Evolutionary conservation across 2,329 filamentous ascomycete species (phyloP).

Genomic region (Elsinoe australis): DNA sequence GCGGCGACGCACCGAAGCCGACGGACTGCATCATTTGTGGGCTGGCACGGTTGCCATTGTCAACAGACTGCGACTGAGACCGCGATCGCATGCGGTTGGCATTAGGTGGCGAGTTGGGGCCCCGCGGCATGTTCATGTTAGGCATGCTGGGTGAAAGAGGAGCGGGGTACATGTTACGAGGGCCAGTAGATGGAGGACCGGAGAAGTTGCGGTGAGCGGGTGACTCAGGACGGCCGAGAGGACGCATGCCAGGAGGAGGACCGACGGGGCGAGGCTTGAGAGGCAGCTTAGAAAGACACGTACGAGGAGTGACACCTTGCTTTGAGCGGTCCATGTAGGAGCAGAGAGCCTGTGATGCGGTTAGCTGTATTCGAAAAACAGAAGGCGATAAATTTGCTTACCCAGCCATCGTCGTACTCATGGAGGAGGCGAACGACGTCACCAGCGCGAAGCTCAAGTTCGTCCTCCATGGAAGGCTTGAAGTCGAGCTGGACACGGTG

Average conservation of each 20-base stretch:
- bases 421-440: constrained; percentile 83
- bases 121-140: constrained; percentile 9
- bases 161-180: constrained; percentile 10
- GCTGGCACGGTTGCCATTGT: constrained; percentile 1
- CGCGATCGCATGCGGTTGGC: neutral
- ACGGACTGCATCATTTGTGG: constrained; percentile 17
- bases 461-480: constrained; percentile 83
- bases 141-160: constrained; percentile 17
- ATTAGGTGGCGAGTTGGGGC: neutral
- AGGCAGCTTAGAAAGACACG: constrained; percentile 83
- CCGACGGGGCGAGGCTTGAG: constrained; percentile 71
- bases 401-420: constrained; percentile 98
- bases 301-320: constrained; percentile 89
- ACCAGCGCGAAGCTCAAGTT: constrained; percentile 72
- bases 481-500: constrained; percentile 94
- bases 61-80: constrained; percentile 2
- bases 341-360: constrained; percentile 65
- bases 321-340: constrained; percentile 81
- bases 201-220: constrained; percentile 24
- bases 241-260: constrained; percentile 39
- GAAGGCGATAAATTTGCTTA: constrained; percentile 46
- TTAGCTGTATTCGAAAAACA: constrained; percentile 21
- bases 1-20: constrained; percentile 7
- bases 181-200: constrained; percentile 17
- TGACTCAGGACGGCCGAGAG: constrained; percentile 31